These are phyloP conservation scores for Ephemerocybe angulata DNA, from an alignment of 768 basidiomycete species.

Conservation along the genomic window DNA sequence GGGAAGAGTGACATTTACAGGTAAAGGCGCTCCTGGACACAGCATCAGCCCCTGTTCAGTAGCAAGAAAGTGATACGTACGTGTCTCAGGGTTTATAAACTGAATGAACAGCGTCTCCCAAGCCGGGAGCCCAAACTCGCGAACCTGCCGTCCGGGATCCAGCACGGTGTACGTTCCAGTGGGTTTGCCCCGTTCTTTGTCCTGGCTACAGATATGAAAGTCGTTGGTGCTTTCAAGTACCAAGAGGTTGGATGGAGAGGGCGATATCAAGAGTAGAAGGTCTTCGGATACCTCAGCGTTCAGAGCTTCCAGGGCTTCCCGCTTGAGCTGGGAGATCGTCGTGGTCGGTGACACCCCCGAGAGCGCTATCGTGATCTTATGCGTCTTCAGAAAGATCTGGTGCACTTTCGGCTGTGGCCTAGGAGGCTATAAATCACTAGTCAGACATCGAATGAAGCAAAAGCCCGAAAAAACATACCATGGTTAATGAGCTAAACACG, in stretches of 20 bases:
- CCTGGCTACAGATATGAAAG: conserved; percentile 61
- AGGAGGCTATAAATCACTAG: conserved; percentile 38
- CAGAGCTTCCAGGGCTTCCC: conserved; percentile 61
- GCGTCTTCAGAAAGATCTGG: conserved; percentile 68
- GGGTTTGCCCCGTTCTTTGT: conserved; percentile 49
- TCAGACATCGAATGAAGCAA: background rate
- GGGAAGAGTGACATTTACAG: conserved; percentile 57
- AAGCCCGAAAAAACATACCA: conserved; percentile 16
- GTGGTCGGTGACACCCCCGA: conserved; percentile 47
- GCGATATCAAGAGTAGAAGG: conserved; percentile 14
- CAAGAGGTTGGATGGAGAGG: conserved; percentile 15
- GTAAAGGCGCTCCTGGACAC: conserved; percentile 51
- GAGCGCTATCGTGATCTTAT: conserved; percentile 64
- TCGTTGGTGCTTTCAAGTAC: conserved; percentile 29
- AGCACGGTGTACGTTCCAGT: conserved; percentile 53
- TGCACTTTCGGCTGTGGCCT: conserved; percentile 58
- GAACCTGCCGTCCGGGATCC: conserved; percentile 36
- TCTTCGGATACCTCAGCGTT: conserved; percentile 41
- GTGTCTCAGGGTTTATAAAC: conserved; percentile 54
- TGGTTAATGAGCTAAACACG: conserved; percentile 12
- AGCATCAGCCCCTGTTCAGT: conserved; percentile 9
- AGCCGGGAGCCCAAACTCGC: conserved; percentile 49
- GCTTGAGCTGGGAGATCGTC: conserved; percentile 57
- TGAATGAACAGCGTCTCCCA: conserved; percentile 72
- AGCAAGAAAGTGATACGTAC: conserved; percentile 39